Base-by-base conservation (phyloP, 2,329 filamentous ascomycete species). In the Fusarium falciforme region DNA sequence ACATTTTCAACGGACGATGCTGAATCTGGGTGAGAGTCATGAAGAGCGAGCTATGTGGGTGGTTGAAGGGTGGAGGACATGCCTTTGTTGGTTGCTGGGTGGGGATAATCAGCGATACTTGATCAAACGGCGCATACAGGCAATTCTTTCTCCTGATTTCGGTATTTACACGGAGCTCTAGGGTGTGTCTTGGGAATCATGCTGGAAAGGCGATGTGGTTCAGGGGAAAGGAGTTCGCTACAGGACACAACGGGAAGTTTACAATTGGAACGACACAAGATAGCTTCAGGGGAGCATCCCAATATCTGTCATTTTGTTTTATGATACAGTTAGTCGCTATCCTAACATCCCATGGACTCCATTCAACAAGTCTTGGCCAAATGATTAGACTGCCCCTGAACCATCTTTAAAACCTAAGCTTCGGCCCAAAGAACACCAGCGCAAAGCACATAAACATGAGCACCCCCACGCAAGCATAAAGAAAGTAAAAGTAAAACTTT, bases 401-500 rank as follows among this genome's bases (percentile, higher is more conserved):
- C n/a, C 52, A 12, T 33, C 63, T 57, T 86, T 79, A 98, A 79
- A 98, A 96, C 78, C 96, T 89, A 80, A 98, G 83, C 86, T 98
- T 98, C 0, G 96, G 96, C 80, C 94, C 85, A 60, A 96, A 88
- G 85, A 96, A 96, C 14, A 98, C 95, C 73, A 98, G 83, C 80
- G 97, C 77, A 38, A 98, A 85, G 20, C 94, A 89, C 29, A 90
- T 84, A n/a, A 97, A 77, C 92, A 94, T 96, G 71, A 98, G 82
- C 33, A 90, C 94, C 77, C 92, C 93, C 58, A 98, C 95, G 88
- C 94, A 93, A 42, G 87, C 92, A 85, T 96, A 98, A 70, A 98
- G 86, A 83, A 52, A 52, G 47, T 52, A 52, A 1, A 31, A 52
- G 10, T 52, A 52, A 52, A 52, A 52, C 47, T 52, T 52, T 31